phyloP scores from a whole-genome alignment of 768 basidiomycete genomes.

The Collybiopsis confluens region DNA sequence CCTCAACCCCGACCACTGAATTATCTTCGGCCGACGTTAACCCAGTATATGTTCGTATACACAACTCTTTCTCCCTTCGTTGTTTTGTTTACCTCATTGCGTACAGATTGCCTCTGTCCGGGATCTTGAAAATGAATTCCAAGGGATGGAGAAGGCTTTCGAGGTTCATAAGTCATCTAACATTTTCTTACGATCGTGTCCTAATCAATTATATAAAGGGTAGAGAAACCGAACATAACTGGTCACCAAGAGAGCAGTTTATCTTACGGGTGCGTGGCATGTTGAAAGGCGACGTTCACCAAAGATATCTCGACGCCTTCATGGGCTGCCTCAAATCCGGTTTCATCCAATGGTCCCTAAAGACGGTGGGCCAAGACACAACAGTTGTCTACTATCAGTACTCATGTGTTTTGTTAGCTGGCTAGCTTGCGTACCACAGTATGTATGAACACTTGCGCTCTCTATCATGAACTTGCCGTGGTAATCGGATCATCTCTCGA shows the following conservation, averaged over 20 bases:
- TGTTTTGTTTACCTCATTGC: conserved; percentile 1
- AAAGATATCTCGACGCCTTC: conserved; percentile 72
- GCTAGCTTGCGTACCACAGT: conserved; percentile 90
- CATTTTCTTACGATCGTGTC: not conserved
- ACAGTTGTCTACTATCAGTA: not conserved
- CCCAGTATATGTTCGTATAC: conserved; percentile 61
- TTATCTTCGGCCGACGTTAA: conserved; percentile 39
- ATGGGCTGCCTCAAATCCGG: conserved; percentile 68
- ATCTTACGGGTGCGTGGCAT: conserved; percentile 81
- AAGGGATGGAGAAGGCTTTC: conserved; percentile 72
- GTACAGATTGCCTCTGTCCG: conserved; percentile 73
- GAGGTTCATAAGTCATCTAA: conserved; percentile 44
- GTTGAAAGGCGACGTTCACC: conserved; percentile 81
- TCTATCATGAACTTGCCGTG: conserved; percentile 71
- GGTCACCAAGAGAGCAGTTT: conserved; percentile 76
- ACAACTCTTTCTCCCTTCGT: not conserved
- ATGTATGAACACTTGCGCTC: conserved; percentile 66
- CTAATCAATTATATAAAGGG: conserved; percentile 50
- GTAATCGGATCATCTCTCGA: conserved; percentile 70
- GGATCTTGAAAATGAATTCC: conserved; percentile 86
- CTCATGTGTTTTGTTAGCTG: conserved; percentile 45
- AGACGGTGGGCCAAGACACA: conserved; percentile 49
- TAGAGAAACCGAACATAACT: conserved; percentile 97
- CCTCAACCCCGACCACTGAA: conserved; percentile 35
- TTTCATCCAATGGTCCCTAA: conserved; percentile 78